Percentiles rank a stretch among this genome's conserved stretches.
Evolutionary conservation across 129 eudicot genomes (phyloP).

Genomic region (Sambucus nigra): DNA sequence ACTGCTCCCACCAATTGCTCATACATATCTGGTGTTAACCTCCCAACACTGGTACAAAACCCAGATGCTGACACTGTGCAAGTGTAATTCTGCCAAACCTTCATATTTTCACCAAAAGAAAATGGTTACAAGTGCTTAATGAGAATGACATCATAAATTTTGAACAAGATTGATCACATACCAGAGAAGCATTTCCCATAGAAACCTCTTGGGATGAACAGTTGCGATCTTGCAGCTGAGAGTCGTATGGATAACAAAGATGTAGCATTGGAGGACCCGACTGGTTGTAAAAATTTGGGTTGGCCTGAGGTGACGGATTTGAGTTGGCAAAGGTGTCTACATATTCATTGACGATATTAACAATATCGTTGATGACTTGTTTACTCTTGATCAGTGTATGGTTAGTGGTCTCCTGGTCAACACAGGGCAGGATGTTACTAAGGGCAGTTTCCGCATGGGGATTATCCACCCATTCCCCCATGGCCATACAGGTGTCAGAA

Average conservation of each 20-base stretch:
- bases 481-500: conserved; percentile 79
- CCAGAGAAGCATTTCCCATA: conserved; percentile 67
- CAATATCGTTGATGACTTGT: conserved; percentile 55
- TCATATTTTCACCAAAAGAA: conserved; percentile 5
- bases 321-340: conserved; percentile 65
- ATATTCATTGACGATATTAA: conserved; percentile 51
- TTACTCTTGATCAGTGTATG: conserved; percentile 66
- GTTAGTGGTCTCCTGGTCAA: conserved; percentile 75
- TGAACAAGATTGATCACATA: conserved; percentile 15
- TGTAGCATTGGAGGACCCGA: conserved; percentile 76
- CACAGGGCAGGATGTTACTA: conserved; percentile 94
- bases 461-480: conserved; percentile 96
- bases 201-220: conserved; percentile 55
- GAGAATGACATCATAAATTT: no score
- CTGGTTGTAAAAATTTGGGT: conserved; percentile 59
- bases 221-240: conserved; percentile 50
- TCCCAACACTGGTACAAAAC: conserved; percentile 52
- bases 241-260: conserved; percentile 74
- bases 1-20: conserved; percentile 60
- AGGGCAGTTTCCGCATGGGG: conserved; percentile 99
- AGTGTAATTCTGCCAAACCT: conserved; percentile 83
- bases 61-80: conserved; percentile 48
- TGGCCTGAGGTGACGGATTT: conserved; percentile 31
- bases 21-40: conserved; percentile 81
- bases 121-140: no score